phyloP scores from a whole-genome alignment of 2,329 filamentous ascomycete genomes.

The Penicillium oxalicum region DNA sequence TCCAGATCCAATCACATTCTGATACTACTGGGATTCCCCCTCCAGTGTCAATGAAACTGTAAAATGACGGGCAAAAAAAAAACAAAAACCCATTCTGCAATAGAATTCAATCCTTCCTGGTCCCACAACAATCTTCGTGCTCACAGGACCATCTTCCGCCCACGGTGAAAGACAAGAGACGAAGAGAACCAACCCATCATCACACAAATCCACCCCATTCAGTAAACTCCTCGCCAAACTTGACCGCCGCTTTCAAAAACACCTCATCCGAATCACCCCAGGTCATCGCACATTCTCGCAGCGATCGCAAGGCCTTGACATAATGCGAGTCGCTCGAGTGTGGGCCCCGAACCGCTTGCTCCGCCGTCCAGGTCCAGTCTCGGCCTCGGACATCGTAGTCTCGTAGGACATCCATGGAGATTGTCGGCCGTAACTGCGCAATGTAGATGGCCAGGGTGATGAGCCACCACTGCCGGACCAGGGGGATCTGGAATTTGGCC shows the following conservation, averaged over 20 bases:
- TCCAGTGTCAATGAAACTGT: too few species aligned
- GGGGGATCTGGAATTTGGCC: constrained; percentile 60
- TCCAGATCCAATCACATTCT: too few species aligned
- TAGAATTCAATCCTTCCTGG: too few species aligned
- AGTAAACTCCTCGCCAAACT: constrained; percentile 51
- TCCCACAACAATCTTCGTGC: too few species aligned
- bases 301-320: constrained; percentile 71
- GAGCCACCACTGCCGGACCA: constrained; percentile 88
- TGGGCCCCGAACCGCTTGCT: constrained; percentile 62
- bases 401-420: constrained; percentile 61
- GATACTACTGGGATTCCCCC: too few species aligned
- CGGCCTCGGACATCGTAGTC: constrained; percentile 56
- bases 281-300: constrained; percentile 28
- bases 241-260: constrained; percentile 47
- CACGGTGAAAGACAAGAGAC: too few species aligned
- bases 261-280: constrained; percentile 43
- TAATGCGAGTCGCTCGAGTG: constrained; percentile 73
- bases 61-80: too few species aligned
- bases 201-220: constrained; percentile 55
- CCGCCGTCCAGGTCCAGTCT: constrained; percentile 70
- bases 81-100: too few species aligned
- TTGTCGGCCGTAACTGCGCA: constrained; percentile 63
- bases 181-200: not conserved
- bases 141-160: too few species aligned
- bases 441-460: constrained; percentile 74